phyloP scores from a whole-genome alignment of 2,329 filamentous ascomycete genomes.

The Thelonectria rubi region DNA sequence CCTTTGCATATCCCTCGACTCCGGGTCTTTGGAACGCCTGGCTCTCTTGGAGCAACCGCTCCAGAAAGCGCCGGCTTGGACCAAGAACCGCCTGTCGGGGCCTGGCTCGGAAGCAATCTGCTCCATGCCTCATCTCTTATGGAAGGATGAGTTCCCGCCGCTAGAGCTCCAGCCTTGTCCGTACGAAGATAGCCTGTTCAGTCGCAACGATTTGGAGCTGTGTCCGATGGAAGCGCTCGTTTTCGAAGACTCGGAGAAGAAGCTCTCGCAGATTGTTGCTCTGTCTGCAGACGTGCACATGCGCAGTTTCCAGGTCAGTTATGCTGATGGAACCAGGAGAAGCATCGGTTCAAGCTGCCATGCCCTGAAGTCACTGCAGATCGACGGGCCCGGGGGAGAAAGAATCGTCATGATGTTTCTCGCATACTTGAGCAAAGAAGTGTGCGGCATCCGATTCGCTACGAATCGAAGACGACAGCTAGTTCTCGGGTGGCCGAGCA shows the following conservation, averaged over 20 bases:
- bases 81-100: background rate
- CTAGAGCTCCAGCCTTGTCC: background rate
- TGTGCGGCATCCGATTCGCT: background rate
- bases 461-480: background rate
- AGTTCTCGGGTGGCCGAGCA: background rate
- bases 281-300: background rate
- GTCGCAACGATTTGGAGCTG: background rate
- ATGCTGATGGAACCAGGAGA: background rate
- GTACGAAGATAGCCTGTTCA: background rate
- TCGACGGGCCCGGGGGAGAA: conserved; percentile 6
- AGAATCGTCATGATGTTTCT: background rate
- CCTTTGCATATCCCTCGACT: background rate
- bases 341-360: conserved; percentile 2
- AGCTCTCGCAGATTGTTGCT: background rate
- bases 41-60: conserved; percentile 2
- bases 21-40: background rate
- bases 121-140: background rate
- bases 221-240: background rate
- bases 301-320: conserved; percentile 1
- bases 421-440: too few relatives aligned
- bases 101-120: background rate
- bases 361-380: background rate
- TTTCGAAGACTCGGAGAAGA: background rate
- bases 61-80: background rate
- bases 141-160: background rate